Evolutionary conservation across 2,329 filamentous ascomycete genomes (phyloP).

Genomic region (Passalora sequoiae): DNA sequence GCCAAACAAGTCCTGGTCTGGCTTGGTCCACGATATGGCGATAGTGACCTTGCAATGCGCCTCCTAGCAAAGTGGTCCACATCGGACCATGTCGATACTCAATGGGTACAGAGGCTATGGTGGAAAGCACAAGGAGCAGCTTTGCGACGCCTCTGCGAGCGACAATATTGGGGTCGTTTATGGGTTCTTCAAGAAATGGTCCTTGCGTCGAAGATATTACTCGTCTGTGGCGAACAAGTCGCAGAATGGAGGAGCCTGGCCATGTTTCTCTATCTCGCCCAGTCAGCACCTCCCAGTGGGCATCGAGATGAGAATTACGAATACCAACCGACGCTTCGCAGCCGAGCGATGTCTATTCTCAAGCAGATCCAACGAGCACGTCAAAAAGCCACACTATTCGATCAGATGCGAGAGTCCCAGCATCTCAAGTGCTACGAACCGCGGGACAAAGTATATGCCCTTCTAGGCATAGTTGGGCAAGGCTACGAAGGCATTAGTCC

Average conservation of each 20-base stretch:
- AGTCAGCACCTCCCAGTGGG: not conserved
- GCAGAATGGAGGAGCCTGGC: not conserved
- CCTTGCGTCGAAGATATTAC: not conserved
- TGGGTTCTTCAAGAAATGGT: slow-evolving; percentile 12
- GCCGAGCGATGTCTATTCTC: not conserved
- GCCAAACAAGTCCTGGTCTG: slow-evolving; percentile 7
- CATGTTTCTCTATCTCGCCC: not conserved
- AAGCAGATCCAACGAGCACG: not conserved
- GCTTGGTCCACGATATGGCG: slow-evolving; percentile 1
- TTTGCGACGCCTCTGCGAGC: slow-evolving; percentile 3
- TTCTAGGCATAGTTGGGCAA: not conserved
- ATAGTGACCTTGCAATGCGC: slow-evolving; percentile 11
- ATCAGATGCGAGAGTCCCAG: not conserved
- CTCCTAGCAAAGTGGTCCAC: not conserved
- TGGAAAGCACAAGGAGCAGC: not conserved
- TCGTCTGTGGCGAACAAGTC: slow-evolving; percentile 7
- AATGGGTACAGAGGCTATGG: not conserved
- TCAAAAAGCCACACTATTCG: not conserved
- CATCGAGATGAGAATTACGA: not conserved
- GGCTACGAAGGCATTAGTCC: not conserved
- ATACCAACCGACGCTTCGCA: not conserved
- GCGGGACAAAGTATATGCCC: slow-evolving; percentile 6
- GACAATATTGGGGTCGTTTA: slow-evolving; percentile 10
- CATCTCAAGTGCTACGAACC: slow-evolving; percentile 5
- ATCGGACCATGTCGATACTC: not conserved